A percentile compares a stretch with the other conserved stretches of the same genome.
phyloP scores from a whole-genome alignment of 306 rosid genomes.

The Mimosa pudica region DNA sequence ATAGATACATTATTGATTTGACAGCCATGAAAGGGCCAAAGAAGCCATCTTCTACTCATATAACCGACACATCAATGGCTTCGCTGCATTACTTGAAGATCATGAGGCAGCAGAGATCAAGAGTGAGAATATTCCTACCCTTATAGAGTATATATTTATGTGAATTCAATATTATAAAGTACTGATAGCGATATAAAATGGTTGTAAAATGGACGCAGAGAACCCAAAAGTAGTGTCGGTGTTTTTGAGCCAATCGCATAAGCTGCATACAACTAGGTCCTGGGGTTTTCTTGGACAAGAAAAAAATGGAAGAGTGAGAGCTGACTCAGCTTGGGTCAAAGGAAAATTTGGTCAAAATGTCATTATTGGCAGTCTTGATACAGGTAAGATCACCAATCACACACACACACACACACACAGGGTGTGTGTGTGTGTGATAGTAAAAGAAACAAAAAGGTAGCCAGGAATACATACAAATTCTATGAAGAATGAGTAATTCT shows the following conservation, averaged over 20 bases:
- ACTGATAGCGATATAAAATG: not conserved
- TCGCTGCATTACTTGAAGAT: constrained; percentile 65
- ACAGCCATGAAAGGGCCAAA: constrained; percentile 45
- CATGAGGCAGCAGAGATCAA: constrained; percentile 48
- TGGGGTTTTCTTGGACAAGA: not conserved
- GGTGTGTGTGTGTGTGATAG: no score
- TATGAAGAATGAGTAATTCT: no score
- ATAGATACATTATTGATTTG: not conserved
- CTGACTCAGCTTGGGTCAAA: not conserved
- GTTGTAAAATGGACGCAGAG: constrained; percentile 29
- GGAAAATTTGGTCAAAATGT: not conserved
- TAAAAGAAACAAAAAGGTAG: no score
- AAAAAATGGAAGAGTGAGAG: not conserved
- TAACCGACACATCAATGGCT: constrained; percentile 58
- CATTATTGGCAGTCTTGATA: not conserved
- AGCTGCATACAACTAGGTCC: not conserved
- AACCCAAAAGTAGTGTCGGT: constrained; percentile 50
- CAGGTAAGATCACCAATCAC: not conserved
- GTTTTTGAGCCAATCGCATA: not conserved
- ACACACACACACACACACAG: no score
- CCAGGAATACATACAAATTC: no score
- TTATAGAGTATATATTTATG: not conserved
- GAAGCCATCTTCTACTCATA: constrained; percentile 63
- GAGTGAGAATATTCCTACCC: constrained; percentile 45
- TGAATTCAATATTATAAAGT: no score